Evolutionary conservation across 768 basidiomycete genomes (phyloP).

Genomic region (Russula sp.): DNA sequence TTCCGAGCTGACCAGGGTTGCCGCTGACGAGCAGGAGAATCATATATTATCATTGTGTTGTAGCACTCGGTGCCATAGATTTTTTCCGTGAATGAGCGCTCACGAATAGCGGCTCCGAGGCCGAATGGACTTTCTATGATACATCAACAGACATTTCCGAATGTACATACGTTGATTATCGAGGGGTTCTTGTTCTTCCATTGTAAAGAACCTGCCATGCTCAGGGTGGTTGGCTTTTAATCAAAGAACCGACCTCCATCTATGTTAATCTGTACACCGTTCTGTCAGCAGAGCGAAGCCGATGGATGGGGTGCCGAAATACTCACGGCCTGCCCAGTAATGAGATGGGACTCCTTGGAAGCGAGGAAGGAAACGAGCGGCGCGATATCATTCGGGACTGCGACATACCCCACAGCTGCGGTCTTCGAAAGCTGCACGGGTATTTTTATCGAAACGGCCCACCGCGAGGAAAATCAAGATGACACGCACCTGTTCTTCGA

Average conservation of each 20-base stretch:
- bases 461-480: not conserved
- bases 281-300: not conserved
- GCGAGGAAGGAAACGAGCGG: constrained; percentile 32
- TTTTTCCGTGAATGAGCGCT: not conserved
- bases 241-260: constrained; percentile 21
- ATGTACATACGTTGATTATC: not conserved
- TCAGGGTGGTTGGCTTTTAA: not conserved
- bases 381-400: constrained; percentile 28
- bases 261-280: constrained; percentile 13
- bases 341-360: constrained; percentile 29
- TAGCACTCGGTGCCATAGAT: not conserved
- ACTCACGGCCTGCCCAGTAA: constrained; percentile 28
- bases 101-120: not conserved
- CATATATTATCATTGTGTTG: not conserved
- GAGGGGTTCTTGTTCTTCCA: not conserved
- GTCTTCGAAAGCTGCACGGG: constrained; percentile 11
- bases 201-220: not conserved
- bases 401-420: constrained; percentile 25
- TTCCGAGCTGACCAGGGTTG: too few relatives aligned
- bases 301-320: not conserved
- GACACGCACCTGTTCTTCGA: constrained; percentile 15
- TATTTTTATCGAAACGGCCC: not conserved
- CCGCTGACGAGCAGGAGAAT: not conserved
- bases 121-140: too few relatives aligned
- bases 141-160: not conserved